Base-by-base conservation (phyloP, 129 eudicot genomes). In the Ambrosia artemisiifolia region DNA sequence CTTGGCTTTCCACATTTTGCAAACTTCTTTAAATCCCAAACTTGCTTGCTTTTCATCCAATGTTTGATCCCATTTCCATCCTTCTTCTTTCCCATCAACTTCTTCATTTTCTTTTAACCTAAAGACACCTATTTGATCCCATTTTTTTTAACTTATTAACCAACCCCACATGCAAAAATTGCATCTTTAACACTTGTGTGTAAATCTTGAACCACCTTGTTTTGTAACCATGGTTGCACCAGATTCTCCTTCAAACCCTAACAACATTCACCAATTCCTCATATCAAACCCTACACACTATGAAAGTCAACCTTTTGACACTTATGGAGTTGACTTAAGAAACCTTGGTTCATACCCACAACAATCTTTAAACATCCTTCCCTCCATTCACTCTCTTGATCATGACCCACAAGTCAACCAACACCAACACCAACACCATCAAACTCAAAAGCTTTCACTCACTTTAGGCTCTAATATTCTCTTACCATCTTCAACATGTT, bases 191-290 rank as follows among this genome's bases (percentile, higher is more conserved):
- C 47, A 78, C 8, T 71, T 78, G 53, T 67, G 71, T 6, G 24
- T 12, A 6, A 43, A 66, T 43, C 73, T 65, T 66, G 50, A 57
- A 30, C 43, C 18, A 11, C 53, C 28, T 57, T 24, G 28, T 24
- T 67, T 17, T 4, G 49, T 53, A 34, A 74, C 43, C 71, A 92
- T 92, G 98, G 96, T 82, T 73, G 81, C 92, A 46, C 85, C 87
- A 69, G 94, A 83, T 69, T 84, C 88, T 28, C 67, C 91, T 42
- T 60, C 87, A 70, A 75, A 83, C 83, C 80, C 97, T 62, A 82
- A 78, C 69, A 85, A 64, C 63, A 70, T 92, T 28, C 94, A 92
- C 70, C 96, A 92, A 11, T 92, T 92, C 61, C 82, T 92, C 61
- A 77, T 86, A 64, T 81, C 91, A 76, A 79, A 88, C 75, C 74